These are phyloP conservation scores for Eucalyptus pumila DNA, from an alignment of 345 rosid species.

Conservation along the genomic window DNA sequence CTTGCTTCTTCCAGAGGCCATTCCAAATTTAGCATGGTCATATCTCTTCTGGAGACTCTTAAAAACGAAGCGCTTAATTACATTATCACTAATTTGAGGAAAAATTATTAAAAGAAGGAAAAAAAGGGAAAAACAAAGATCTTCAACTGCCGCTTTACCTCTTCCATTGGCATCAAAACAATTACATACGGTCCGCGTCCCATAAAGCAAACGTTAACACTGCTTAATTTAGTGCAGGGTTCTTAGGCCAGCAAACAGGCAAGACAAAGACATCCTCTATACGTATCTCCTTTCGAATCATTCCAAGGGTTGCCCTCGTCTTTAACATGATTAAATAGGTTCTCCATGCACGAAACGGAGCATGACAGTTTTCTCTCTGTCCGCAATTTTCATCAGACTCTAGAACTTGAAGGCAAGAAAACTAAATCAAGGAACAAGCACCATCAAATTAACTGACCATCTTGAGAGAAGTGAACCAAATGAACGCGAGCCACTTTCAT, in stretches of 20 bases:
- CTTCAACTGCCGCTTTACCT: background rate
- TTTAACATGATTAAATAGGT: background rate
- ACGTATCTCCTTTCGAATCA: background rate
- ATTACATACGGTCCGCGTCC: background rate
- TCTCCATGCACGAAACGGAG: background rate
- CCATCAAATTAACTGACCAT: background rate
- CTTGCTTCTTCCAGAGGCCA: background rate
- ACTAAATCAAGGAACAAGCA: background rate
- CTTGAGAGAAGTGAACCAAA: background rate
- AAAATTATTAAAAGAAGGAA: background rate
- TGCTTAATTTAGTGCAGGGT: background rate
- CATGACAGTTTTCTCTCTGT: background rate
- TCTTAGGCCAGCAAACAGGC: background rate
- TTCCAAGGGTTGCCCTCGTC: background rate
- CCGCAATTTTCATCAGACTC: background rate
- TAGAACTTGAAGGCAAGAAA: background rate
- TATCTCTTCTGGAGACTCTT: background rate
- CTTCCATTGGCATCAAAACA: background rate
- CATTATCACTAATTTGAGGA: background rate
- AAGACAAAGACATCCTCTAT: background rate
- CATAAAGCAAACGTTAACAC: background rate
- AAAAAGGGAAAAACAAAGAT: background rate
- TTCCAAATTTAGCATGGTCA: background rate
- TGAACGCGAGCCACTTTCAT: background rate
- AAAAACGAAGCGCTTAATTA: background rate